Evolutionary conservation across 2,329 filamentous ascomycete species (phyloP), one percentile per base, ranked within the genome.

Genomic region (Ophiostoma australiae): DNA sequence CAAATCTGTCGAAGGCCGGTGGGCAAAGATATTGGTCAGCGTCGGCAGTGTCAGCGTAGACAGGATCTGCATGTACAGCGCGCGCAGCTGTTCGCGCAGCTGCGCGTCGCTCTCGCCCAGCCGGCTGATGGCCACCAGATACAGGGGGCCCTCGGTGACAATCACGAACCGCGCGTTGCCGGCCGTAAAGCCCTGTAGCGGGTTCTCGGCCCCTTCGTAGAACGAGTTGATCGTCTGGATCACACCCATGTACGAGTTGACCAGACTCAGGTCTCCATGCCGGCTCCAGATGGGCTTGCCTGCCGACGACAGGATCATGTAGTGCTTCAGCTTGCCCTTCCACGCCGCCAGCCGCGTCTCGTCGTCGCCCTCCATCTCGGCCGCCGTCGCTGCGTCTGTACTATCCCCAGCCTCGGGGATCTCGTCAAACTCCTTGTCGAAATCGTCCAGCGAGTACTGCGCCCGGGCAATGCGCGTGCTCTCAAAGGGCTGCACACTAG

Each of bases 221-320:
- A 97, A 97, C 0, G 95, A 98, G 73, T 99, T 97, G 76, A 99
- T 94, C 63, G 95, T 99, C 79, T 98, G 95, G 1, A 97, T 90
- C 23, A 99, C 90, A 58, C 95, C 95, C 78, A 98, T 94, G 76
- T 95, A 97, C 69, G 91, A 91, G 76, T 96, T 97, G 78, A 98
- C 93, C 63, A 98, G 83, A 70, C 90, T 89, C 74, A 97, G 86
- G 75, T 97, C 93, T 58, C 96, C 95, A 78, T 99, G 94, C 68
- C 96, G 88, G 77, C 93, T 98, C 84, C 94, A 99, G 68, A 99
- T 96, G 13, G 95, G 96, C 79, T 99, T 99, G 27, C 95, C 95
- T 11, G 96, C 94, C 17, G 93, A 94, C 2, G 95, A 98, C 1
- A 99, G 83, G 76, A 99, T 97, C 80, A 99, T 88, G 79, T 97